Percentiles rank a stretch among this genome's conserved stretches.
These are phyloP conservation scores for Ustilago tritici DNA, from an alignment of 1,284 basidiomycete genomes.

Conservation along the genomic window DNA sequence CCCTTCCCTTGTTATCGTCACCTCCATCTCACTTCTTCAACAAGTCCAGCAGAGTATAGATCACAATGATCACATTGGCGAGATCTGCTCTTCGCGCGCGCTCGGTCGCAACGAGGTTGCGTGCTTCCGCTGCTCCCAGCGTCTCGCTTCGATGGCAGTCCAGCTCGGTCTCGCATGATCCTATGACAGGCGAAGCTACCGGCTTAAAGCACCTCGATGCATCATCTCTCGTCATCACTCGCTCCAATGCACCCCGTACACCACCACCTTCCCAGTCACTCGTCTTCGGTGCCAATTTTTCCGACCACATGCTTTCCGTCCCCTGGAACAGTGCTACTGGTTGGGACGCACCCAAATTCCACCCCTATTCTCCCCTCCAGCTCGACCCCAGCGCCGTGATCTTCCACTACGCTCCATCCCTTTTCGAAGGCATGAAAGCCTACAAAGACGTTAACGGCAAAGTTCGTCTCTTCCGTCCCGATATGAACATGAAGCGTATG, in stretches of 20 bases:
- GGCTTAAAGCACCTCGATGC: conserved; percentile 54
- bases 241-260: conserved; percentile 36
- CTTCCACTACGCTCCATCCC: conserved; percentile 88
- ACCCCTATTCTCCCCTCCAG: conserved; percentile 81
- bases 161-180: conserved; percentile 44
- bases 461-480: conserved; percentile 91
- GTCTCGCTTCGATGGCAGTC: conserved; percentile 28
- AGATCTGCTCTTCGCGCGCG: conserved; percentile 38
- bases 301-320: conserved; percentile 92
- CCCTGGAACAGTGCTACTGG: conserved; percentile 81
- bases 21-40: background rate
- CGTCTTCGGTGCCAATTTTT: conserved; percentile 75
- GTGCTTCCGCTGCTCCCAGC: conserved; percentile 5
- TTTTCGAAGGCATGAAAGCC: conserved; percentile 97
- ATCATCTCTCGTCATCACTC: conserved; percentile 34
- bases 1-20: background rate
- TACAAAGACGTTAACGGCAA: conserved; percentile 84
- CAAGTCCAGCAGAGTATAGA: background rate
- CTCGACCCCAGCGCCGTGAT: conserved; percentile 88
- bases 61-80: conserved; percentile 32
- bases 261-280: conserved; percentile 64
- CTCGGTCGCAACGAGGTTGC: conserved; percentile 8
- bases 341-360: conserved; percentile 86
- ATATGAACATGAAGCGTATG: conserved; percentile 94
- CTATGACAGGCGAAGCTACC: conserved; percentile 62